A percentile compares a stretch with the other conserved stretches of the same genome.
Evolutionary conservation across 148 eudicot genomes (phyloP).

Genomic region (Amaranthus cruentus): DNA sequence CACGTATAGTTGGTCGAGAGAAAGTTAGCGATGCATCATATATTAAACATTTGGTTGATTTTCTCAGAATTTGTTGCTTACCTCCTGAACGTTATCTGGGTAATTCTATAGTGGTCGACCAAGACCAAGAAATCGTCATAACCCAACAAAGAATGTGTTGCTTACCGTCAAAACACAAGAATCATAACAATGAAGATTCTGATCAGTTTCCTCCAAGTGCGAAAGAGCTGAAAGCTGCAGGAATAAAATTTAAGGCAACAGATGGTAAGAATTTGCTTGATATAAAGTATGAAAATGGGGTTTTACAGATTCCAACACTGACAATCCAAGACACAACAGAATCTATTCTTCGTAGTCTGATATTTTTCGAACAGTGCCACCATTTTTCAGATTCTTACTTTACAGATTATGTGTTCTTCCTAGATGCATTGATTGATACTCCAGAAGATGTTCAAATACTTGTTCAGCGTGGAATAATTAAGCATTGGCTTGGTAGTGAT

Average conservation of each 20-base stretch:
- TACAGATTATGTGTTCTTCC: slow-evolving; percentile 17
- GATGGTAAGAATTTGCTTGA: too few species aligned
- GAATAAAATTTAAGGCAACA: neutral
- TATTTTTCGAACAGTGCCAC: slow-evolving; percentile 21
- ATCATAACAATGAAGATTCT: too few species aligned
- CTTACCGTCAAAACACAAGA: too few species aligned
- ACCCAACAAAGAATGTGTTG: too few species aligned
- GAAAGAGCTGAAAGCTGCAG: too few species aligned
- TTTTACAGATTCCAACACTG: too few species aligned
- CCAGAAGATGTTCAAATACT: slow-evolving; percentile 24
- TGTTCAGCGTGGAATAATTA: slow-evolving; percentile 18
- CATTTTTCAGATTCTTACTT: slow-evolving; percentile 19
- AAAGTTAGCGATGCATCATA: neutral
- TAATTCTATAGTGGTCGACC: too few species aligned
- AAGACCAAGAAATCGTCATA: too few species aligned
- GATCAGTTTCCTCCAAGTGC: too few species aligned
- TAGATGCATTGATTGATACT: slow-evolving; percentile 24
- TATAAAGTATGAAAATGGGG: too few species aligned
- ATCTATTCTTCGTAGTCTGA: slow-evolving; percentile 16
- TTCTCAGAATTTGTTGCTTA: neutral
- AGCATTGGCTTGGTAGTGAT: slow-evolving; percentile 19
- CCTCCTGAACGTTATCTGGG: too few species aligned
- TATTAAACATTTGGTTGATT: slow-evolving; percentile 11
- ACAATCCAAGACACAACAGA: neutral
- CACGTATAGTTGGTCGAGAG: neutral